Conservation (phyloP, 2,329 filamentous ascomycete genomes). For the Aspergillus fischeri region DNA sequence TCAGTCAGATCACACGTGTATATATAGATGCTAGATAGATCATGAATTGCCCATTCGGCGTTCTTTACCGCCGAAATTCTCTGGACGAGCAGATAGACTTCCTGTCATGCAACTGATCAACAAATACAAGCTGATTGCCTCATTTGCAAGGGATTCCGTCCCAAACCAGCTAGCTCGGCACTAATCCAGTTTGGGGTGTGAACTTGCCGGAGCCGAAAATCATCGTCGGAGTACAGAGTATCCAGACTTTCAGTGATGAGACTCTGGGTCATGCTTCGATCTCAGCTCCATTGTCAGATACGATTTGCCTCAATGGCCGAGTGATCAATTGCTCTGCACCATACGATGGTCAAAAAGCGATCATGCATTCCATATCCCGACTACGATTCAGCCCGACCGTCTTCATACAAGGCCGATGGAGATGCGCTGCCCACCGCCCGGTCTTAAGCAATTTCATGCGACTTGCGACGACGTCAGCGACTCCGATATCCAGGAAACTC, state of each 20-base stretch:
- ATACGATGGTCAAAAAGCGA: slow-evolving; percentile 19
- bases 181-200: slow-evolving; percentile 21
- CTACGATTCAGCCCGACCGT: slow-evolving; percentile 21
- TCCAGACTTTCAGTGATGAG: not conserved
- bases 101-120: not conserved
- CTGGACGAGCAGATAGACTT: not conserved
- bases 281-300: not conserved
- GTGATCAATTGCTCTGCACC: not conserved
- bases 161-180: slow-evolving; percentile 1
- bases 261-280: not conserved
- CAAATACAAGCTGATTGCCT: not conserved
- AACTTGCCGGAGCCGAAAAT: slow-evolving; percentile 1
- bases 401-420: slow-evolving; percentile 16
- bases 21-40: not conserved
- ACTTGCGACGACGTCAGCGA: slow-evolving; percentile 21
- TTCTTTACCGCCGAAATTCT: not conserved
- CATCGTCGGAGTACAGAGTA: not conserved
- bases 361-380: slow-evolving; percentile 27
- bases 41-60: not conserved
- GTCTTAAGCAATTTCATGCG: slow-evolving; percentile 16
- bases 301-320: not conserved
- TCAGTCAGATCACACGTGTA: not conserved
- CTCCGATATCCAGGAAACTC: slow-evolving; percentile 23
- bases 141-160: not conserved
- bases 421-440: slow-evolving; percentile 12